Percentiles rank a stretch among this genome's conserved stretches.
phyloP scores from a whole-genome alignment of 192 early-diverging fungal genomes.

The Mortierella claussenii region DNA sequence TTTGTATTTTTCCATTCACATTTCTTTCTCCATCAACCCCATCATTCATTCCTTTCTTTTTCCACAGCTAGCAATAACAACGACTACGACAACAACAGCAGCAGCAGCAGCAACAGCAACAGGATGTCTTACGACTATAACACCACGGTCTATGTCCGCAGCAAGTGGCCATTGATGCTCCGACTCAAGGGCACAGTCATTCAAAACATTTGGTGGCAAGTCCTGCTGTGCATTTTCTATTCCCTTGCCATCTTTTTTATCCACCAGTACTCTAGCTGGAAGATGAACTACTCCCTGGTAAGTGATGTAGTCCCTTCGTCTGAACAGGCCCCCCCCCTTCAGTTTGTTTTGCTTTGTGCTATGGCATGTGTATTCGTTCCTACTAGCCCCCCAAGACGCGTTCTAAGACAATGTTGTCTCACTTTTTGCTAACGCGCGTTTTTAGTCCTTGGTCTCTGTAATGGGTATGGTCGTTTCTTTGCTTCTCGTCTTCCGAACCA shows the following conservation, averaged over 20 bases:
- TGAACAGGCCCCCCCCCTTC: background rate
- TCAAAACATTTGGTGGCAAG: constrained; percentile 41
- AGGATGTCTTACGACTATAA: constrained; percentile 30
- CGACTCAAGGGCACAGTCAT: constrained; percentile 49
- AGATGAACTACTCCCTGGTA: constrained; percentile 45
- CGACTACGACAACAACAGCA: too few species aligned
- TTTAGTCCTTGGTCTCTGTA: constrained; percentile 37
- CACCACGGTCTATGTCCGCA: constrained; percentile 29
- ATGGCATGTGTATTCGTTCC: background rate
- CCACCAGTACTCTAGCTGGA: constrained; percentile 27
- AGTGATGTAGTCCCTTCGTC: background rate
- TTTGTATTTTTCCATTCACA: background rate
- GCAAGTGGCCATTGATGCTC: constrained; percentile 50
- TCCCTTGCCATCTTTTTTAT: constrained; percentile 28
- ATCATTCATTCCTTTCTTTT: background rate
- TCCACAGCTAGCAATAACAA: too few species aligned
- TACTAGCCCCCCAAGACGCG: too few species aligned
- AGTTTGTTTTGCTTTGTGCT: background rate
- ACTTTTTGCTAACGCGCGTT: background rate
- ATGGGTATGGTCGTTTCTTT: constrained; percentile 58
- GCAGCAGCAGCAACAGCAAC: too few species aligned
- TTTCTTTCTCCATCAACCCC: background rate
- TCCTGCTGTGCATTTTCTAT: constrained; percentile 20
- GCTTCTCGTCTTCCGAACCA: constrained; percentile 77
- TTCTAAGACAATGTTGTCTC: too few species aligned